Base-by-base conservation (phyloP, 2,329 filamentous ascomycete species). In the Ceratocystis cubensis region DNA sequence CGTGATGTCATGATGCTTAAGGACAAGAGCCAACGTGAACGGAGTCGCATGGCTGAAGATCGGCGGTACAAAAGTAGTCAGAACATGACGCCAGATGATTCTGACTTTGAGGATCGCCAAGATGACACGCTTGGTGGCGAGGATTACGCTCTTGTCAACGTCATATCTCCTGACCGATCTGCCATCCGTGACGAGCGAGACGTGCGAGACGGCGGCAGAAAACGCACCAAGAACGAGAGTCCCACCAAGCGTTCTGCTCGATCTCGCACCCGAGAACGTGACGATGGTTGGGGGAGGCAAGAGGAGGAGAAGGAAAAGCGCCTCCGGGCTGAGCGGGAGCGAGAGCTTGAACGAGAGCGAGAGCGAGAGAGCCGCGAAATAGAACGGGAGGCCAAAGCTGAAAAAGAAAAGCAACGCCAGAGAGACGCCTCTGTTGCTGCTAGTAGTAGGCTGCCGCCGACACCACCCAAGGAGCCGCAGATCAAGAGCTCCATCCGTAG, bases 401-500 rank as follows among this genome's bases (percentile, higher is more conserved):
- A 62, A 13, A 66, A 22, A 37, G 53, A 33, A 57, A n/a, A 20
- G 8, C 20, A 41, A 20, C 37, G 28, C 22, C 30, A 44, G n/a
- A 41, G 33, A 48, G 44, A 48, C 3, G 61, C 25, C n/a, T 6
- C 28, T 8, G 33, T 41, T 15, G 10, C 44, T 48, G 28, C 17
- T 17, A 50, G 3, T 45, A 41, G 22, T 45, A 44, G 45, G 15
- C 61, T 63, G n/a, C 63, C 63, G 17, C 63, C 53, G 4, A 65
- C 63, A 3, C 63, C 63, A 5, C 63, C 63, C 13, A 65, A 65
- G 10, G 63, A 65, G 6, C 37, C 53, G 48, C 50, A 59, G 30
- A n/a, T 22, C 33, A 65, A 65, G 53, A 30, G 53, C 53, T 57
- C 53, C 28, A 15, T n/a, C 6, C 53, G 53, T 22, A 33, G 53